Base-by-base conservation (phyloP, 1,284 basidiomycete species). In the Tilletia walkeri region DNA sequence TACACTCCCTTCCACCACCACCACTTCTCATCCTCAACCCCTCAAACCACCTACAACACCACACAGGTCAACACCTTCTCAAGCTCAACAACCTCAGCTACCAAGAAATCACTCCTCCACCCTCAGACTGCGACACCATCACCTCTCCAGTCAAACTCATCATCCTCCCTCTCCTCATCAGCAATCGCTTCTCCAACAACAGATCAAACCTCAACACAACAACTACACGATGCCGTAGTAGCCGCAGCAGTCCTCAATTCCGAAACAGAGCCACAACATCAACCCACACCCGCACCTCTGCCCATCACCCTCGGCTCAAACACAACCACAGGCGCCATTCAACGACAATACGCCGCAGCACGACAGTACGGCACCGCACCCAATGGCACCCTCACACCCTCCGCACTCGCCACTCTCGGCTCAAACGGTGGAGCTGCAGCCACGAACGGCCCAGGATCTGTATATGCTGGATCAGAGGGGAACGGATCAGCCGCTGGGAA, bases 371-470 rank as follows among this genome's bases (percentile, higher is more conserved):
- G 56, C 36, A 61, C 16, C 24, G 10, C 56, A 12, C 56, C 56
- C 24, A 61, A 18, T 30, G 56, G 56, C 4, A 61, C 56, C 16
- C 56, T 61, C 20, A 61, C 56, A 3, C 56, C 56, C 56, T 61
- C 56, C 56, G 56, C 56, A 30, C 56, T 61, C 20, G 56, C 56
- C 56, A 30, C 56, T 30, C 34, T 61, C 24, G 6, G 7, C 56
- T 34, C 12, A 14, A 36, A 16, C 24, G 14, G 30, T 30, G 56
- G 56, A 1, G 7, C 2, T 10, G 18, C 53, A 10, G 10, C 14
- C 9, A 24, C 24, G 2, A 5, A 16, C n/a, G 56, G 56, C 24
- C 5, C 56, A 16, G 20, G 7, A 6, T 61, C 56, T 30, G n/a
- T 61, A 6, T 61, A 61, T 38, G 56, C 18, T 16, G 56, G 56